These are phyloP conservation scores for Tetragonia tetragonoides DNA, from an alignment of 148 eudicot species.

Conservation along the genomic window DNA sequence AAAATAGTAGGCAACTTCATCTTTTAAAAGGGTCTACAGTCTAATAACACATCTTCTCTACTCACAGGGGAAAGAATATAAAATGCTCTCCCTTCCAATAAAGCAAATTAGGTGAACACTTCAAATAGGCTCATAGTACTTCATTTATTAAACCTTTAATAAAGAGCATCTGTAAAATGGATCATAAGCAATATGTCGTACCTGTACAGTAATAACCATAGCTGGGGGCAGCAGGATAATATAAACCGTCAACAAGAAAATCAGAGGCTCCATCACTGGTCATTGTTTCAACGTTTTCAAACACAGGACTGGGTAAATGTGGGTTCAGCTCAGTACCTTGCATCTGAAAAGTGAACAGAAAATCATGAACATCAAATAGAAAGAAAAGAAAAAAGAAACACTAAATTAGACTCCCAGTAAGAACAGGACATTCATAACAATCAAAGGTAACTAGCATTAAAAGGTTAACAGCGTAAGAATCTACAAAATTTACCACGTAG, in stretches of 20 bases:
- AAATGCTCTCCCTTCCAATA: background rate
- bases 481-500: constrained; percentile 39
- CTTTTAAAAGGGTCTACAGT: background rate
- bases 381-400: background rate
- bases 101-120: background rate
- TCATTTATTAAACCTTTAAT: background rate
- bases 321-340: constrained; percentile 49
- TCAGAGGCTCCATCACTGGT: constrained; percentile 43
- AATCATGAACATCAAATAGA: background rate
- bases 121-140: background rate
- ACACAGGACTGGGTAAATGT: constrained; percentile 35
- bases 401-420: background rate
- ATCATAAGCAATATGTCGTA: constrained; percentile 10
- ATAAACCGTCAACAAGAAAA: constrained; percentile 62
- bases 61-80: background rate
- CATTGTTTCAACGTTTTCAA: constrained; percentile 53
- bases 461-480: background rate
- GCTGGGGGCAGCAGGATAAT: constrained; percentile 68
- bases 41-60: background rate
- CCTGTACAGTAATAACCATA: constrained; percentile 92
- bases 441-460: background rate
- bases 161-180: background rate
- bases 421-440: background rate
- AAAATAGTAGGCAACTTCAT: background rate
- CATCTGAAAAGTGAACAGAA: constrained; percentile 43